phyloP scores from a whole-genome alignment of 805 yeast species.

The Scheffersomyces lignosus region DNA sequence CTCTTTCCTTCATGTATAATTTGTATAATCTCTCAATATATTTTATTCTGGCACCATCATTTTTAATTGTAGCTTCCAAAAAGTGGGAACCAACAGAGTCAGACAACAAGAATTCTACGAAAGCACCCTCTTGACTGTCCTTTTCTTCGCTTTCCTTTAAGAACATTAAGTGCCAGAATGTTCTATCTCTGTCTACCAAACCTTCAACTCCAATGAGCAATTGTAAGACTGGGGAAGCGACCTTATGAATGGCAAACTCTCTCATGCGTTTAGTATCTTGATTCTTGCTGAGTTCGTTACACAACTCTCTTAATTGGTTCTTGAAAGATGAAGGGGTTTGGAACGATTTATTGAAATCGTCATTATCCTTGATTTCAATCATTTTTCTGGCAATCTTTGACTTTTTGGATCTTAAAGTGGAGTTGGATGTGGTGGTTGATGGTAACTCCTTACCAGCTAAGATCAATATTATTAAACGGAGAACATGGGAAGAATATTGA shows the following conservation, averaged over 20 bases:
- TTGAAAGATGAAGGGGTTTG: slow-evolving; percentile 72
- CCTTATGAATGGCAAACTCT: slow-evolving; percentile 71
- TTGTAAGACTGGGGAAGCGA: slow-evolving; percentile 88
- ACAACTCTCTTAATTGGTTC: slow-evolving; percentile 52
- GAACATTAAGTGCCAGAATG: slow-evolving; percentile 68
- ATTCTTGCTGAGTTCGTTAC: slow-evolving; percentile 39
- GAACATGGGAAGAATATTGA: slow-evolving; percentile 85
- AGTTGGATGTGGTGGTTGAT: slow-evolving; percentile 64
- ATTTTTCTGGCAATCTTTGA: slow-evolving; percentile 89
- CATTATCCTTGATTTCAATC: slow-evolving; percentile 82
- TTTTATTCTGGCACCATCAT: slow-evolving; percentile 59
- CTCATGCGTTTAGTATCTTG: slow-evolving; percentile 49
- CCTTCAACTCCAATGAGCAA: slow-evolving; percentile 79
- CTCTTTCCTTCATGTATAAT: slow-evolving; percentile 70
- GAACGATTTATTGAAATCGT: slow-evolving; percentile 64
- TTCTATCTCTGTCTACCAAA: slow-evolving; percentile 69
- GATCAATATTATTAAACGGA: slow-evolving; percentile 69
- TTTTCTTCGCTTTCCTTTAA: slow-evolving; percentile 46
- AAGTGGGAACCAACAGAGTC: slow-evolving; percentile 95
- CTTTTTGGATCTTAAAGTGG: slow-evolving; percentile 77
- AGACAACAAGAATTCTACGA: slow-evolving; percentile 77
- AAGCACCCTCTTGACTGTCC: slow-evolving; percentile 68
- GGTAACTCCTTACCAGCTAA: slow-evolving; percentile 79
- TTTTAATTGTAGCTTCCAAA: slow-evolving; percentile 67
- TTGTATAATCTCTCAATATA: slow-evolving; percentile 69